Conservation (phyloP, 495 filamentous ascomycete species). For the Hypoxylon cercidicola region DNA sequence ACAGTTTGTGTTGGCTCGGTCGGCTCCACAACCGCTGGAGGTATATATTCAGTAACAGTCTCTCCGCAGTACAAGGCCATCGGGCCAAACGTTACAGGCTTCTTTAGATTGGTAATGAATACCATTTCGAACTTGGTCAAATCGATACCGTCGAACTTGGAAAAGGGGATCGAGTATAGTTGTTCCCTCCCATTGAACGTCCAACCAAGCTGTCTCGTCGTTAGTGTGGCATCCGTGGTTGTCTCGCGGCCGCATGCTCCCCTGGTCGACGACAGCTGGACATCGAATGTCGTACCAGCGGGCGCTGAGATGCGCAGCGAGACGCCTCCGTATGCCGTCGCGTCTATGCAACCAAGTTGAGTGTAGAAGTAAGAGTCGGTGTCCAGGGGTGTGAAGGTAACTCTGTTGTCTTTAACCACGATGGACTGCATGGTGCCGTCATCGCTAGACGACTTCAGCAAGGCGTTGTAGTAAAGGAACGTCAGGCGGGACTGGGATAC, state of each 20-base stretch:
- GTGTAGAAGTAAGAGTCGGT: slow-evolving; percentile 68
- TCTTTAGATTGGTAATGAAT: slow-evolving; percentile 58
- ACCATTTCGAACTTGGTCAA: slow-evolving; percentile 62
- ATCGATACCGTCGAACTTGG: slow-evolving; percentile 62
- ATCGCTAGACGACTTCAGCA: slow-evolving; percentile 66
- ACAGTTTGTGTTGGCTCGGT: slow-evolving; percentile 58
- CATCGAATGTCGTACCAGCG: slow-evolving; percentile 62
- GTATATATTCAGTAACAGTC: slow-evolving; percentile 61
- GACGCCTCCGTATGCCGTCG: slow-evolving; percentile 65
- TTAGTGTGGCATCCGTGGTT: slow-evolving; percentile 50
- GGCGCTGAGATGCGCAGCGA: slow-evolving; percentile 67
- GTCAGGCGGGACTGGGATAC: slow-evolving; percentile 71
- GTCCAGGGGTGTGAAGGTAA: slow-evolving; percentile 63
- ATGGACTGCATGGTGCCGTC: slow-evolving; percentile 69
- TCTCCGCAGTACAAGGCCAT: slow-evolving; percentile 69
- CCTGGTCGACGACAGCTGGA: slow-evolving; percentile 62
- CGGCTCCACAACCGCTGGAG: slow-evolving; percentile 50
- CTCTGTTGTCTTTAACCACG: slow-evolving; percentile 62
- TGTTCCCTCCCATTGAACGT: slow-evolving; percentile 69
- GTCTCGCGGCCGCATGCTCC: slow-evolving; percentile 52
- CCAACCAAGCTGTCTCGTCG: slow-evolving; percentile 65
- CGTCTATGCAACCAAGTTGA: slow-evolving; percentile 65
- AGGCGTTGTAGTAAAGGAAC: slow-evolving; percentile 71
- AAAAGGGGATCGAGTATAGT: slow-evolving; percentile 69
- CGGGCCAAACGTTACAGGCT: slow-evolving; percentile 64